phyloP scores from a whole-genome alignment of 2,329 filamentous ascomycete species.

The Talaromyces sp. region DNA sequence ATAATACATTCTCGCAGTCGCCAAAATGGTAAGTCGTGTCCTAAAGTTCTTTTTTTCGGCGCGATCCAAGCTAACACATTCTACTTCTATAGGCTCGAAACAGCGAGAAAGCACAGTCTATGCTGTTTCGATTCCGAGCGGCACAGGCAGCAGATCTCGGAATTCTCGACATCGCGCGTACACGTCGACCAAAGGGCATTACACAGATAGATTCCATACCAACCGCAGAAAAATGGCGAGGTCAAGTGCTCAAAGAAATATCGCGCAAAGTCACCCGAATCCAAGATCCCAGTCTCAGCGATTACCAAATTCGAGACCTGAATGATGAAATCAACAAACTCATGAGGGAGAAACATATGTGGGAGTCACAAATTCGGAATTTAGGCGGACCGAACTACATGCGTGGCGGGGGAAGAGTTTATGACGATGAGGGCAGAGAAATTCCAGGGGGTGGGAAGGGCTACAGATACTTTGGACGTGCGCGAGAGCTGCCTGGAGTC shows the following conservation, averaged over 20 bases:
- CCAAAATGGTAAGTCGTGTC: not conserved
- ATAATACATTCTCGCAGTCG: not conserved
- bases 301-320: conserved; percentile 95
- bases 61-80: not conserved
- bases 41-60: not conserved
- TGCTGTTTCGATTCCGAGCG: conserved; percentile 99
- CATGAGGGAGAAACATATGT: conserved; percentile 98
- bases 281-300: conserved; percentile 84
- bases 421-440: conserved; percentile 70
- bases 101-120: conserved; percentile 97
- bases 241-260: conserved; percentile 95
- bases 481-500: conserved; percentile 84
- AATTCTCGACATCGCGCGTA: conserved; percentile 88
- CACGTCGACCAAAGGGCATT: conserved; percentile 86
- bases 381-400: conserved; percentile 97
- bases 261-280: conserved; percentile 95
- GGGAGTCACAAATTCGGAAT: conserved; percentile 95
- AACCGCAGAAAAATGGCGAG: conserved; percentile 94
- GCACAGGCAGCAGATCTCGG: conserved; percentile 93
- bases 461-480: conserved; percentile 91
- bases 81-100: conserved; percentile 71
- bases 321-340: conserved; percentile 99
- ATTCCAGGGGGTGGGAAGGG: conserved; percentile 74
- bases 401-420: conserved; percentile 66
- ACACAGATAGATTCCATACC: conserved; percentile 81